Percentiles rank a stretch among this genome's conserved stretches.
These are phyloP conservation scores for Schizosaccharomyces lindneri DNA, from an alignment of 805 yeast genomes.

Conservation along the genomic window DNA sequence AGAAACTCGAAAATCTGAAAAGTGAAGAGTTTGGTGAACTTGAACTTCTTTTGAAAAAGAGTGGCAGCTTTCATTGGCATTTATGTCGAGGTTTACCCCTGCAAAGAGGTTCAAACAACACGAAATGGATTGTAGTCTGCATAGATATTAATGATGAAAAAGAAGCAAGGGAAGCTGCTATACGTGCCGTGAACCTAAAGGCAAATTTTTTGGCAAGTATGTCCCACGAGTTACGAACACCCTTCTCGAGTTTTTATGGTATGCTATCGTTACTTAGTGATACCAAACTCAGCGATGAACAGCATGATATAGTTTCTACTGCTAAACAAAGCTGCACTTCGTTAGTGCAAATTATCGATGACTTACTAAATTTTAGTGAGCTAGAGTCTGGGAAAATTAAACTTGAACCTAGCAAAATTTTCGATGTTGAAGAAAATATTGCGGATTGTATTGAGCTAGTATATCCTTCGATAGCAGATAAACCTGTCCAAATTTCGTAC, in stretches of 20 bases:
- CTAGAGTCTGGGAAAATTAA: constrained; percentile 30
- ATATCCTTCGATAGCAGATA: constrained; percentile 23
- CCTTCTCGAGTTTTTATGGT: constrained; percentile 26
- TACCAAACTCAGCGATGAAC: constrained; percentile 21
- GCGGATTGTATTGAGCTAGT: constrained; percentile 22
- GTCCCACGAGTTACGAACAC: constrained; percentile 35
- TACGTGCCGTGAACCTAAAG: constrained; percentile 12
- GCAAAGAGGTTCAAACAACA: constrained; percentile 6
- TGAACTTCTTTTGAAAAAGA: constrained; percentile 6
- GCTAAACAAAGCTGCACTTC: constrained; percentile 27
- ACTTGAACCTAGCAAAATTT: constrained; percentile 20
- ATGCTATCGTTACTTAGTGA: constrained; percentile 26
- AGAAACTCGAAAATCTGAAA: constrained; percentile 3
- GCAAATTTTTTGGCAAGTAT: constrained; percentile 29
- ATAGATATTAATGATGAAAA: constrained; percentile 9
- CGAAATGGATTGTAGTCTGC: constrained; percentile 9
- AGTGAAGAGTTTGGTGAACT: constrained; percentile 5
- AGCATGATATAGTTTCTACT: constrained; percentile 27
- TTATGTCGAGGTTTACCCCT: constrained; percentile 7
- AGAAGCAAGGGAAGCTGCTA: constrained; percentile 9
- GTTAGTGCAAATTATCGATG: constrained; percentile 27
- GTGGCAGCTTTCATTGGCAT: constrained; percentile 8
- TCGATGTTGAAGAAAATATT: constrained; percentile 22
- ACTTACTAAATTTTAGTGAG: constrained; percentile 29
- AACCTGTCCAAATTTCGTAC: constrained; percentile 22